These are phyloP conservation scores for Phytophthora aleatoria DNA, from an alignment of 352 stramenopile genomes.

Conservation along the genomic window DNA sequence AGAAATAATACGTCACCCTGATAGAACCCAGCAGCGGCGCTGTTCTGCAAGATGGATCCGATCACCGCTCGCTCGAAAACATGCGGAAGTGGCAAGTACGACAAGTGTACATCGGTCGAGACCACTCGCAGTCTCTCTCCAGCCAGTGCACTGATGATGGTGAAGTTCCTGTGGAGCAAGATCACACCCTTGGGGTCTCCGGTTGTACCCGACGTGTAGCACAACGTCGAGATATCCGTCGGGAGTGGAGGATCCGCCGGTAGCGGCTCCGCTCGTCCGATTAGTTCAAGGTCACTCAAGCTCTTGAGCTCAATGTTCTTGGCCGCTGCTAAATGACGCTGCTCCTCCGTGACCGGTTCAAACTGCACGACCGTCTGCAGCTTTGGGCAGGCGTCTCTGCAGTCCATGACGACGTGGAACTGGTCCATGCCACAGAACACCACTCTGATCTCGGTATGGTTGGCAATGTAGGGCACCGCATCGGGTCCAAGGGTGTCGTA, in stretches of 20 bases:
- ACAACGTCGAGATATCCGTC: constrained; percentile 93
- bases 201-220: constrained; percentile 96
- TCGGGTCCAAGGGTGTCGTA: constrained; percentile 83
- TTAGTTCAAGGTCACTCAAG: constrained; percentile 42
- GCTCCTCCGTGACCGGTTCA: constrained; percentile 31
- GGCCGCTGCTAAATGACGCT: constrained; percentile 7
- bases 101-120: constrained; percentile 91
- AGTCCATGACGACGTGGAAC: constrained; percentile 63
- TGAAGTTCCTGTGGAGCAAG: constrained; percentile 89
- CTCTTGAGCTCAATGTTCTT: constrained; percentile 46
- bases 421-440: constrained; percentile 64
- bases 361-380: constrained; percentile 60
- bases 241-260: constrained; percentile 54
- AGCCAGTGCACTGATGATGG: constrained; percentile 26
- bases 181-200: constrained; percentile 96
- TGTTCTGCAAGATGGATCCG: constrained; percentile 78
- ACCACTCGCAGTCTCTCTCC: constrained; percentile 40
- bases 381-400: constrained; percentile 47
- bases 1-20: constrained; percentile 91
- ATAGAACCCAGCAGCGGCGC: constrained; percentile 76
- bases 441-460: constrained; percentile 70
- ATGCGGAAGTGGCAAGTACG: constrained; percentile 96
- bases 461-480: constrained; percentile 71
- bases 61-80: constrained; percentile 96
- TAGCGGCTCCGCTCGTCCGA: constrained; percentile 45